Conservation (phyloP, 2,329 filamentous ascomycete species). For the Tolypocladium paradoxum region DNA sequence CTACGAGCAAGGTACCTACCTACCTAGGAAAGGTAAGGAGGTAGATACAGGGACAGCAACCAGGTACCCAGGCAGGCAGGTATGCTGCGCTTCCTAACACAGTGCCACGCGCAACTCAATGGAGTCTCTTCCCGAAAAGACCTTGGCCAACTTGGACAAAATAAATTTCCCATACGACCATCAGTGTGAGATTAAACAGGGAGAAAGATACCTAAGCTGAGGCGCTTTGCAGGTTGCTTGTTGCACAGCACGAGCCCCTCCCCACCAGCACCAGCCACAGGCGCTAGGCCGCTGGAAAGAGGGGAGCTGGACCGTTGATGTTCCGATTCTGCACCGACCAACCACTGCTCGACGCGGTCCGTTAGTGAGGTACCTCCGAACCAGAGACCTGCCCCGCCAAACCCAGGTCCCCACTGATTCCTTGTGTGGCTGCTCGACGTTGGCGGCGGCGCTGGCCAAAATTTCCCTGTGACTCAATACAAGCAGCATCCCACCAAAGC, state of each 20-base stretch:
- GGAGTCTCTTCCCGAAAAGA: no score
- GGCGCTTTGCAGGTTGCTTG: neutral
- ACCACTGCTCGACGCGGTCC: neutral
- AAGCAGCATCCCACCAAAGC: constrained; percentile 3
- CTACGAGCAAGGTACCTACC: no score
- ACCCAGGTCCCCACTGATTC: neutral
- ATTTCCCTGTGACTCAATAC: constrained; percentile 31
- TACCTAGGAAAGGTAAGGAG: no score
- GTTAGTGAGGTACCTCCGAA: neutral
- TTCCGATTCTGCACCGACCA: constrained; percentile 12
- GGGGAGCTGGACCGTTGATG: constrained; percentile 17
- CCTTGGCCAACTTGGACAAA: no score
- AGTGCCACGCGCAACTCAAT: no score
- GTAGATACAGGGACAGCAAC: neutral
- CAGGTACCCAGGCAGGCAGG: no score
- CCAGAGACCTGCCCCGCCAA: constrained; percentile 13
- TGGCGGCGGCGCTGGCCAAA: constrained; percentile 14
- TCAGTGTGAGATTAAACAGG: no score
- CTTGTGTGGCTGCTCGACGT: neutral
- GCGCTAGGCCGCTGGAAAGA: neutral
- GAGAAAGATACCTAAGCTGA: no score
- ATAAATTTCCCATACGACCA: no score
- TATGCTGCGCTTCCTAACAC: no score
- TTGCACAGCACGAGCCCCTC: no score
- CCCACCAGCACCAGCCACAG: neutral